Evolutionary conservation across 1,139 yeast genomes (phyloP).

Genomic region (Suhomyces taliae): DNA sequence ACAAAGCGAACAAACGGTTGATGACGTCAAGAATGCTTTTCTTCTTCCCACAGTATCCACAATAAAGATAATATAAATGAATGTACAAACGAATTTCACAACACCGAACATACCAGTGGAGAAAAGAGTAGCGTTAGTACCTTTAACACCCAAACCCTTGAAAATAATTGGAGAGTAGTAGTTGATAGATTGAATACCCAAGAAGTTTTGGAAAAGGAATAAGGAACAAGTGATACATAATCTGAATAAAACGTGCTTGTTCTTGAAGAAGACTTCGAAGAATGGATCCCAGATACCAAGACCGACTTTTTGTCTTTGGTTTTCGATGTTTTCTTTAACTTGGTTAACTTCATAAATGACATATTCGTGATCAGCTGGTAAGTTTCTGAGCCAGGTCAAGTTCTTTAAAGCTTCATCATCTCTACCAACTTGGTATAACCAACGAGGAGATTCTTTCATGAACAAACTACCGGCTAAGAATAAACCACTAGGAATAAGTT

Average conservation of each 20-base stretch:
- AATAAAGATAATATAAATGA: slow-evolving; percentile 36
- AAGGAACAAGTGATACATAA: slow-evolving; percentile 34
- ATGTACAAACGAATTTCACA: slow-evolving; percentile 40
- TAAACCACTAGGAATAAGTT: slow-evolving; percentile 42
- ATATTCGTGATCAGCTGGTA: slow-evolving; percentile 40
- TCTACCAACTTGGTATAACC: slow-evolving; percentile 39
- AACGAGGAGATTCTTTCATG: slow-evolving; percentile 43
- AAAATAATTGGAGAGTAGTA: slow-evolving; percentile 47
- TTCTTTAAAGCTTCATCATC: slow-evolving; percentile 37
- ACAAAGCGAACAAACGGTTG: slow-evolving; percentile 38
- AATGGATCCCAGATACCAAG: slow-evolving; percentile 42
- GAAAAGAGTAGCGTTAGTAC: slow-evolving; percentile 39
- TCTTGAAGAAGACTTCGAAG: slow-evolving; percentile 32
- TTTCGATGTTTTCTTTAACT: slow-evolving; percentile 23
- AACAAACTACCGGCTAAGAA: slow-evolving; percentile 36
- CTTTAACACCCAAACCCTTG: slow-evolving; percentile 39
- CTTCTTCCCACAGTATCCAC: slow-evolving; percentile 43
- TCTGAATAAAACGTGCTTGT: slow-evolving; percentile 30
- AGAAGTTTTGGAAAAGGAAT: slow-evolving; percentile 43
- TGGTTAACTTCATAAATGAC: slow-evolving; percentile 36
- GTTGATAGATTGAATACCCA: slow-evolving; percentile 48
- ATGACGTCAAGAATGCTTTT: slow-evolving; percentile 39
- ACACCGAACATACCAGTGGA: slow-evolving; percentile 48
- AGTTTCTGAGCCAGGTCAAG: slow-evolving; percentile 39
- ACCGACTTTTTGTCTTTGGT: slow-evolving; percentile 34